Conservation (phyloP, 2,329 filamentous ascomycete species). For the Neofusicoccum ribis region DNA sequence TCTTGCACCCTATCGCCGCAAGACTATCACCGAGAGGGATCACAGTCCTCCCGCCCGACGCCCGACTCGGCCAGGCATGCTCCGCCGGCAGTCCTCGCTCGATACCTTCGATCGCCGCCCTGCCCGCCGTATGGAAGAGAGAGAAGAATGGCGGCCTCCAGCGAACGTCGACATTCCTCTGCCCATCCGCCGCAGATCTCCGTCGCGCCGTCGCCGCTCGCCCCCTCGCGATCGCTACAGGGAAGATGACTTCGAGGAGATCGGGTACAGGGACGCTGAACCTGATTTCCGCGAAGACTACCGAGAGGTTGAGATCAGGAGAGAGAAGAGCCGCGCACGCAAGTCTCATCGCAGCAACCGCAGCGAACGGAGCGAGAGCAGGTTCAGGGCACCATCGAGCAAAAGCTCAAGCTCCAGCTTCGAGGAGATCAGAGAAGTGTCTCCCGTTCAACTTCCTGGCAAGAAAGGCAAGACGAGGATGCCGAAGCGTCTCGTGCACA, state of each 20-base stretch:
- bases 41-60: slow-evolving; percentile 53
- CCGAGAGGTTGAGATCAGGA: slow-evolving; percentile 50
- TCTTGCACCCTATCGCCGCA: slow-evolving; percentile 60
- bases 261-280: slow-evolving; percentile 45
- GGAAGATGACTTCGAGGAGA: slow-evolving; percentile 70
- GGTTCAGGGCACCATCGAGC: slow-evolving; percentile 8
- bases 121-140: slow-evolving; percentile 55
- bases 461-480: slow-evolving; percentile 86
- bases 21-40: slow-evolving; percentile 59
- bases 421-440: slow-evolving; percentile 34
- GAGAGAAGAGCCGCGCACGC: slow-evolving; percentile 42
- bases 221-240: slow-evolving; percentile 54
- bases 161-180: slow-evolving; percentile 70
- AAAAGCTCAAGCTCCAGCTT: slow-evolving; percentile 34
- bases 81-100: slow-evolving; percentile 83
- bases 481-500: slow-evolving; percentile 76
- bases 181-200: slow-evolving; percentile 53
- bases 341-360: slow-evolving; percentile 1
- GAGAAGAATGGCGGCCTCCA: slow-evolving; percentile 64
- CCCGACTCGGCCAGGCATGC: slow-evolving; percentile 63
- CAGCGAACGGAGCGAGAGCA: slow-evolving; percentile 25
- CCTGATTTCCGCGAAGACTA: slow-evolving; percentile 44
- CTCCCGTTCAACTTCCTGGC: slow-evolving; percentile 37
- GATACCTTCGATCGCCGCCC: slow-evolving; percentile 86
- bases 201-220: slow-evolving; percentile 57